These are phyloP conservation scores for Hermanozyma aechmeae DNA, from an alignment of 805 yeast genomes.

Conservation along the genomic window DNA sequence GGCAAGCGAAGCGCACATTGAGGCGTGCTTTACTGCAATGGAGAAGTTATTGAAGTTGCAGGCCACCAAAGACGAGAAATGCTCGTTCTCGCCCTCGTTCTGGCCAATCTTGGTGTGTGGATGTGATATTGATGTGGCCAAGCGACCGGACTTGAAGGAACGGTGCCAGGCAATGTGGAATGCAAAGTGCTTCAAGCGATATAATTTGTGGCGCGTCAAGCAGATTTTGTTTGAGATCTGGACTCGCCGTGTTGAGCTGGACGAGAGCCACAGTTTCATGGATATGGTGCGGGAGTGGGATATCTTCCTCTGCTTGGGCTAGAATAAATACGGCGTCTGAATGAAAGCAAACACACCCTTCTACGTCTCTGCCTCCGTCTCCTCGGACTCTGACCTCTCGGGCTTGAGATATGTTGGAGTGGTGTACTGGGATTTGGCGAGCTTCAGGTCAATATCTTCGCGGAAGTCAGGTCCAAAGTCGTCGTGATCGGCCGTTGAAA, in stretches of 20 bases:
- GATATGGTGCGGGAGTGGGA: slow-evolving; percentile 51
- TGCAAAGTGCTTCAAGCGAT: slow-evolving; percentile 14
- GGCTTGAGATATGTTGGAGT: too few relatives aligned
- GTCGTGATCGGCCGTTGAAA: too few relatives aligned
- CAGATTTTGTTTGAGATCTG: slow-evolving; percentile 45
- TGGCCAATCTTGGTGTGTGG: slow-evolving; percentile 41
- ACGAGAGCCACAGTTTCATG: slow-evolving; percentile 37
- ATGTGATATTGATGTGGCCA: slow-evolving; percentile 13
- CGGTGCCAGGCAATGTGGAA: slow-evolving; percentile 24
- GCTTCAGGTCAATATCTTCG: too few relatives aligned
- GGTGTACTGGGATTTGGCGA: too few relatives aligned
- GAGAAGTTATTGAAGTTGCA: slow-evolving; percentile 13
- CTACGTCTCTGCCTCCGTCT: slow-evolving; percentile 62
- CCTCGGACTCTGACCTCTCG: too few relatives aligned
- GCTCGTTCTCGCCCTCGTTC: slow-evolving; percentile 30
- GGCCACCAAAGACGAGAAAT: slow-evolving; percentile 3
- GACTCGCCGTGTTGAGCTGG: slow-evolving; percentile 28
- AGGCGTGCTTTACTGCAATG: slow-evolving; percentile 23
- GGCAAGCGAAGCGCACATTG: slow-evolving; percentile 25
- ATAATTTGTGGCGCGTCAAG: slow-evolving; percentile 45
- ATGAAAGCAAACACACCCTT: slow-evolving; percentile 81
- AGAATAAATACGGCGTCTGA: slow-evolving; percentile 40
- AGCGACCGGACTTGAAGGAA: slow-evolving; percentile 17
- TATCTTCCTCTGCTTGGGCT: slow-evolving; percentile 27
- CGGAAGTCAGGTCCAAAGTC: too few relatives aligned